phyloP scores from a whole-genome alignment of 208 protist genomes.

The Angomonas desouzai region DNA sequence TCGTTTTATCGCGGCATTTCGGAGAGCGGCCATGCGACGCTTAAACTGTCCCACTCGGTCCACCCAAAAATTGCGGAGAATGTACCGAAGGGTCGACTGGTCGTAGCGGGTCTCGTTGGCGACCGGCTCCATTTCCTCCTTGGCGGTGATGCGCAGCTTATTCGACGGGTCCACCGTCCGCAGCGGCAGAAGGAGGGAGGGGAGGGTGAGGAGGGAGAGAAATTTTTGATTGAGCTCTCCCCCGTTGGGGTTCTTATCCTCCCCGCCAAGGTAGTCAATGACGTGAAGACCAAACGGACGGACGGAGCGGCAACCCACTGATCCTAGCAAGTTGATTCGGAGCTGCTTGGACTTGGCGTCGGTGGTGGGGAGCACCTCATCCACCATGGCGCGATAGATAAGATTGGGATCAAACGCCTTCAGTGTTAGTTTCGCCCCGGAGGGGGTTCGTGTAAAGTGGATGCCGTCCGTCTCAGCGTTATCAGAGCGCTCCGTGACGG shows the following conservation, averaged over 20 bases:
- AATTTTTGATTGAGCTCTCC: constrained; percentile 31
- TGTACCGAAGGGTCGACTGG: constrained; percentile 53
- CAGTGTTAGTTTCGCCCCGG: background rate
- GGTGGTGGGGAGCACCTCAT: background rate
- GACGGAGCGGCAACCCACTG: constrained; percentile 45
- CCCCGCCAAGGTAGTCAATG: constrained; percentile 62
- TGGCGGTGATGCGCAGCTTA: constrained; percentile 1
- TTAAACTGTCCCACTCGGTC: constrained; percentile 53
- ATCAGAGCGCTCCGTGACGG: background rate
- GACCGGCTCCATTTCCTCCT: constrained; percentile 15
- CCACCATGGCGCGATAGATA: constrained; percentile 7
- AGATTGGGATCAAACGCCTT: background rate
- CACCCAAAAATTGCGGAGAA: constrained; percentile 76
- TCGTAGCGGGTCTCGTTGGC: constrained; percentile 50
- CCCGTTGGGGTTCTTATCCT: constrained; percentile 35
- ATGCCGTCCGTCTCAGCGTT: background rate
- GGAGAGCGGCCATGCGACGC: constrained; percentile 27
- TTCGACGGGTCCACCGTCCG: constrained; percentile 13
- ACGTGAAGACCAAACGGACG: constrained; percentile 43
- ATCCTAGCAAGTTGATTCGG: constrained; percentile 49
- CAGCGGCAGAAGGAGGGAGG: constrained; percentile 59
- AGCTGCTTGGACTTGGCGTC: constrained; percentile 22
- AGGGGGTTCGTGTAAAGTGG: background rate
- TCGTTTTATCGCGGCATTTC: background rate
- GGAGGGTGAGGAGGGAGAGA: constrained; percentile 68